A percentile compares a stretch with the other conserved stretches of the same genome.
phyloP scores from a whole-genome alignment of 139 green algal species.

The Chlorella vulgaris region DNA sequence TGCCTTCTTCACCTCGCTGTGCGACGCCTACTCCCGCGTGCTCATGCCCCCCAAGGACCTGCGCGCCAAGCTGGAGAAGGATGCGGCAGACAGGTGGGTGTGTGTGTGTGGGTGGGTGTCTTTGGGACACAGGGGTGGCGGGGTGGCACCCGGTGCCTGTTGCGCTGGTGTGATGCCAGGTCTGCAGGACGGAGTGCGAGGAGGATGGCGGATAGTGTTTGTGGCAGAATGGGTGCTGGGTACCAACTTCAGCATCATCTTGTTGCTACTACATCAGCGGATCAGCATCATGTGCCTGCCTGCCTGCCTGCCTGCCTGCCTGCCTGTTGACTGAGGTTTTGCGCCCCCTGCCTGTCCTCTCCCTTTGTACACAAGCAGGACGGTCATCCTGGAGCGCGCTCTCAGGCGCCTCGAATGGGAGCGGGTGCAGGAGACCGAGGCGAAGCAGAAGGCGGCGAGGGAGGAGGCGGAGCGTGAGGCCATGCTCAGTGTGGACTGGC shows the following conservation, averaged over 20 bases:
- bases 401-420: conserved; percentile 93
- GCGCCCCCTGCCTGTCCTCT: no score
- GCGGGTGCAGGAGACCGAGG: conserved; percentile 69
- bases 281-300: no score
- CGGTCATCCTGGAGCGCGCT: conserved; percentile 77
- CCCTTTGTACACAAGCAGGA: no score
- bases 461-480: conserved; percentile 86
- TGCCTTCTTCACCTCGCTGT: conserved; percentile 91
- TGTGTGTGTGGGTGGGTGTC: not conserved
- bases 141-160: not conserved
- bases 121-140: not conserved
- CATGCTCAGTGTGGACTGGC: conserved; percentile 95
- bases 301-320: no score
- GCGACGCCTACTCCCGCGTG: conserved; percentile 92
- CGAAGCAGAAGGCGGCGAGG: conserved; percentile 73
- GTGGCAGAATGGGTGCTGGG: no score
- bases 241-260: no score
- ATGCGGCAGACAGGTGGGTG: conserved; percentile 70
- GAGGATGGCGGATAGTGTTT: no score
- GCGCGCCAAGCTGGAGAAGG: conserved; percentile 63
- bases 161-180: no score
- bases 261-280: no score
- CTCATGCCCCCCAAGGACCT: conserved; percentile 90
- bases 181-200: no score
- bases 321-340: no score